Percentiles rank a stretch among this genome's conserved stretches.
phyloP scores from a whole-genome alignment of 768 basidiomycete genomes.

The Mycena crocata region DNA sequence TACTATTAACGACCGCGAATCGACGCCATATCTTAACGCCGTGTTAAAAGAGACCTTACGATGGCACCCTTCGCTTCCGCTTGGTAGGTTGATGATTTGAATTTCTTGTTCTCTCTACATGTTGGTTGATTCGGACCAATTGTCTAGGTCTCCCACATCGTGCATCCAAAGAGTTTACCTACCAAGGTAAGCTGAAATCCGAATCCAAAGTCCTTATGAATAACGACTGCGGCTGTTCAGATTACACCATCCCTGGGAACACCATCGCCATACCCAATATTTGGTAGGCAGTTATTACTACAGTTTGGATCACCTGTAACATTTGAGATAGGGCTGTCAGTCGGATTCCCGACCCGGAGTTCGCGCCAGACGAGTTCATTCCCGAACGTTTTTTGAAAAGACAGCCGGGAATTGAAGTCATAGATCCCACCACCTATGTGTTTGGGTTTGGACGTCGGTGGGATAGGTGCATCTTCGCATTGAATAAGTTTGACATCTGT shows the following conservation, averaged over 20 bases:
- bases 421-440: neutral
- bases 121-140: neutral
- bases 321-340: neutral
- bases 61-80: slow-evolving; percentile 5
- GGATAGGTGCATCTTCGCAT: neutral
- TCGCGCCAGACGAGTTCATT: neutral
- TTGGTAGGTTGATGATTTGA: neutral
- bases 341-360: neutral
- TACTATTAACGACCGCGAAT: slow-evolving; percentile 33
- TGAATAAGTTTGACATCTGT: neutral
- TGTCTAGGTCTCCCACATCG: neutral
- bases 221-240: neutral
- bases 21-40: slow-evolving; percentile 39
- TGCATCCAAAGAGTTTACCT: neutral
- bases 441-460: slow-evolving; percentile 8
- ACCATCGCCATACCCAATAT: slow-evolving; percentile 4
- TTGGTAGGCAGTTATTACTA: neutral
- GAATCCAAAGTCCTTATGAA: neutral
- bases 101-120: too few relatives aligned
- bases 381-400: neutral
- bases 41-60: slow-evolving; percentile 1
- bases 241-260: neutral
- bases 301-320: neutral
- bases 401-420: neutral
- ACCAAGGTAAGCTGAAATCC: neutral